Evolutionary conservation across 1,284 basidiomycete genomes (phyloP).

Genomic region (Inonotus obliquus): DNA sequence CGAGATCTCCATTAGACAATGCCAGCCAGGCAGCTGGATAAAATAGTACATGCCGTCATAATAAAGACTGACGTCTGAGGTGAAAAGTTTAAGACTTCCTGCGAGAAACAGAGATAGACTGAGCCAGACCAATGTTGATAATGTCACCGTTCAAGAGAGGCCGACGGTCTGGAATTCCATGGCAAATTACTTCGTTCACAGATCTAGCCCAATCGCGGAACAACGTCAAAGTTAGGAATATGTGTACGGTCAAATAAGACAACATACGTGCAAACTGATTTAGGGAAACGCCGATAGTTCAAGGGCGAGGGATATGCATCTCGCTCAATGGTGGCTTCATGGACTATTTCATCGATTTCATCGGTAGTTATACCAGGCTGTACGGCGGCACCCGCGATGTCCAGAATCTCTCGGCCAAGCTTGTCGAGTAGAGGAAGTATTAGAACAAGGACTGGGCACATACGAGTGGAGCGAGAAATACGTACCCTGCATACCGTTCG

Average conservation of each 20-base stretch:
- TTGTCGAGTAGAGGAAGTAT: constrained; percentile 31
- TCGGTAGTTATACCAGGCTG: constrained; percentile 93
- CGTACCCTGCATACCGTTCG: constrained; percentile 69
- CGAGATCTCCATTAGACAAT: constrained; percentile 2
- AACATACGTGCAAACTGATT: constrained; percentile 92
- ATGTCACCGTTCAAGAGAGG: constrained; percentile 90
- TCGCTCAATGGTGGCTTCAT: constrained; percentile 87
- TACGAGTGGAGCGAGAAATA: constrained; percentile 17
- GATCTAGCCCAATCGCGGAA: constrained; percentile 44
- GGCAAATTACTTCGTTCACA: constrained; percentile 96
- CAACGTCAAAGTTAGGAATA: neutral
- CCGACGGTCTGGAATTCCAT: constrained; percentile 90
- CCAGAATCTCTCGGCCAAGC: constrained; percentile 89
- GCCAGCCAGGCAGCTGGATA: neutral
- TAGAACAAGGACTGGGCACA: constrained; percentile 3
- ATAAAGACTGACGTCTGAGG: constrained; percentile 57
- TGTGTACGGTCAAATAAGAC: constrained; percentile 9
- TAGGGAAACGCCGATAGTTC: constrained; percentile 91
- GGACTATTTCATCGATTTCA: constrained; percentile 93
- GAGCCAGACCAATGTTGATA: constrained; percentile 73
- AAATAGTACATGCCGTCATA: constrained; percentile 51
- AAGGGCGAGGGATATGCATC: constrained; percentile 93
- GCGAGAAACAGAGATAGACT: constrained; percentile 11
- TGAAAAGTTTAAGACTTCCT: constrained; percentile 8
- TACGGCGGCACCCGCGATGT: constrained; percentile 82